Conservation (phyloP, 768 basidiomycete genomes). For the Phylloporus scabripes region DNA sequence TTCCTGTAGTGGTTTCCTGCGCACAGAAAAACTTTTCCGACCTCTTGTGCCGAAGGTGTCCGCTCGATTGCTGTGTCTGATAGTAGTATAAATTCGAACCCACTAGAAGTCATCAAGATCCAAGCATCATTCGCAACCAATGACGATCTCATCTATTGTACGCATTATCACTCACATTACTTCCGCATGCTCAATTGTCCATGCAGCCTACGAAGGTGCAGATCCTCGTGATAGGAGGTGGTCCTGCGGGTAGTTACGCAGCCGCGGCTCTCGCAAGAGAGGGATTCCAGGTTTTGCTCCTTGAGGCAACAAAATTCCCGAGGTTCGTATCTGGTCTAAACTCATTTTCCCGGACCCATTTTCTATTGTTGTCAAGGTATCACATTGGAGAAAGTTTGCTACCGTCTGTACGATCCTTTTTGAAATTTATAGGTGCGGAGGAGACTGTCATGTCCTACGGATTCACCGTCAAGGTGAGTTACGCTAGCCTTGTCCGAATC, state of each 20-base stretch:
- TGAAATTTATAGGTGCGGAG: constrained; percentile 9
- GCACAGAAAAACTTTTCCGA: not conserved
- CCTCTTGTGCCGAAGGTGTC: not conserved
- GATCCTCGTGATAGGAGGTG: constrained; percentile 12
- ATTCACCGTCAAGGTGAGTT: constrained; percentile 8
- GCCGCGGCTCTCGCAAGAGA: constrained; percentile 8
- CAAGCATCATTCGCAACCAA: not conserved
- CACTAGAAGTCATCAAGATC: too few relatives aligned
- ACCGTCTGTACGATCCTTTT: constrained; percentile 5
- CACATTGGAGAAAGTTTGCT: constrained; percentile 15
- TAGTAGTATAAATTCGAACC: not conserved
- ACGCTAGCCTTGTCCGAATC: not conserved
- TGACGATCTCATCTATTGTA: not conserved
- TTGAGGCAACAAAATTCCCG: constrained; percentile 11
- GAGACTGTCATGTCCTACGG: constrained; percentile 4
- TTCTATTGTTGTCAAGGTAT: constrained; percentile 4
- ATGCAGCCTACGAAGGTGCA: not conserved
- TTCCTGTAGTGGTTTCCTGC: not conserved
- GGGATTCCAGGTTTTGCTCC: constrained; percentile 7
- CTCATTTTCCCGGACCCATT: too few relatives aligned
- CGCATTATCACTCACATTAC: not conserved
- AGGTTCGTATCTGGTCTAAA: constrained; percentile 1
- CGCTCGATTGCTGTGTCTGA: not conserved
- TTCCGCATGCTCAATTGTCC: not conserved
- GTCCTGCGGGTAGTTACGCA: constrained; percentile 10